These are phyloP conservation scores for Rhizoclosmatium sp. DNA, from an alignment of 192 early-diverging fungal species.

Conservation along the genomic window DNA sequence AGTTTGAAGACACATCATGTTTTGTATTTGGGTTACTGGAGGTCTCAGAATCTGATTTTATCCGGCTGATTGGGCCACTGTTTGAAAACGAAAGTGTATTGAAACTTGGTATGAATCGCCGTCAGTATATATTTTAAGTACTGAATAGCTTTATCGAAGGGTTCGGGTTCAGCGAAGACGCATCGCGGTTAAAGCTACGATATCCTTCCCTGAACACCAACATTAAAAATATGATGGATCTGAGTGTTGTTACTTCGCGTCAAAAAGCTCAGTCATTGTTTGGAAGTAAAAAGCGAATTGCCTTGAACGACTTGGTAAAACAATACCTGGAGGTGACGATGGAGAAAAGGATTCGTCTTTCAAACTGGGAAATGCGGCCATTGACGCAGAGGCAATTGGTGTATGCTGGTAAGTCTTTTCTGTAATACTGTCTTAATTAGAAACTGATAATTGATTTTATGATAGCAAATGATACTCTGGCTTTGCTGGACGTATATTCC, in stretches of 20 bases:
- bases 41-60: neutral
- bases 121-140: neutral
- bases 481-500: constrained; percentile 15
- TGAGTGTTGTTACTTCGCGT: constrained; percentile 7
- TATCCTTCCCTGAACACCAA: neutral
- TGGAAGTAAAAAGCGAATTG: constrained; percentile 10
- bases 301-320: constrained; percentile 12
- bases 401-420: constrained; percentile 20
- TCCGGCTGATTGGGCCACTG: neutral
- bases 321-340: constrained; percentile 11
- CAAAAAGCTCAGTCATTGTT: constrained; percentile 6
- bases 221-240: constrained; percentile 9
- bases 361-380: constrained; percentile 31
- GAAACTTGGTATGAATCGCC: constrained; percentile 11
- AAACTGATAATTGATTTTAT: neutral
- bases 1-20: neutral
- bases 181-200: constrained; percentile 7
- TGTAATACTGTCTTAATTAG: no score
- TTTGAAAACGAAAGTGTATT: neutral
- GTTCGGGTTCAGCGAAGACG: constrained; percentile 26
- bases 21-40: constrained; percentile 24
- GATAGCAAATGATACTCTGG: constrained; percentile 17
- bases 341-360: constrained; percentile 28
- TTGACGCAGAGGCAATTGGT: constrained; percentile 8
- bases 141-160: neutral